Evolutionary conservation across 73 alveolate species (phyloP).

Genomic region (Tetrahymena thermophila): DNA sequence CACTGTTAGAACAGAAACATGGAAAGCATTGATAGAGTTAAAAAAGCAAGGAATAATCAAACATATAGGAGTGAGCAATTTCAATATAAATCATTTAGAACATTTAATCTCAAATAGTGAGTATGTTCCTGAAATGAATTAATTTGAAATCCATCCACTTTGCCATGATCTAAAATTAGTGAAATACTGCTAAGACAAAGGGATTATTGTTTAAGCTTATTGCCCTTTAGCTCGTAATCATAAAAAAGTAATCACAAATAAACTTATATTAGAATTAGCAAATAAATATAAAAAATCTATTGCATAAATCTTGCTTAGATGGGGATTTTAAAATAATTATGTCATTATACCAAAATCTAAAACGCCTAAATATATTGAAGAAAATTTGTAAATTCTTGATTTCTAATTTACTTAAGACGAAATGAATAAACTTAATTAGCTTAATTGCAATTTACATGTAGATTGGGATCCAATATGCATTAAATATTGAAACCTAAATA

Average conservation of each 20-base stretch:
- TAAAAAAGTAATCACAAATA: constrained; percentile 53
- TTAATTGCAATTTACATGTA: constrained; percentile 18
- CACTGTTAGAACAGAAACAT: constrained; percentile 64
- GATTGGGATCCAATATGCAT: constrained; percentile 30
- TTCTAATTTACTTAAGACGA: constrained; percentile 63
- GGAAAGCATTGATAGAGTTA: constrained; percentile 74
- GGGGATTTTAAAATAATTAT: constrained; percentile 67
- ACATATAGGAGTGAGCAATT: constrained; percentile 82
- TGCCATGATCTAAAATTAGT: constrained; percentile 68
- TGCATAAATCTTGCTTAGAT: constrained; percentile 68
- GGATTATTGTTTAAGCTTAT: constrained; percentile 64
- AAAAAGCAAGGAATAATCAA: constrained; percentile 63
- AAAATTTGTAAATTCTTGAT: constrained; percentile 60
- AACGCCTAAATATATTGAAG: constrained; percentile 58
- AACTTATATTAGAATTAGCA: constrained; percentile 35
- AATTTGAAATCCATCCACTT: constrained; percentile 83
- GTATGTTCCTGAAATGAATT: constrained; percentile 70
- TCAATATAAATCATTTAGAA: constrained; percentile 60
- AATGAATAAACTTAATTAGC: constrained; percentile 40
- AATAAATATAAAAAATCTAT: constrained; percentile 50
- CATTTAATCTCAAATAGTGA: constrained; percentile 54
- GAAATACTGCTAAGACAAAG: constrained; percentile 47
- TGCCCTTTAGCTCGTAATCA: constrained; percentile 81
- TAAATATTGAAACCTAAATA: not conserved
- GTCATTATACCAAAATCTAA: constrained; percentile 69